phyloP scores from a whole-genome alignment of 805 yeast genomes.

The Jamesozyma lodderae region DNA sequence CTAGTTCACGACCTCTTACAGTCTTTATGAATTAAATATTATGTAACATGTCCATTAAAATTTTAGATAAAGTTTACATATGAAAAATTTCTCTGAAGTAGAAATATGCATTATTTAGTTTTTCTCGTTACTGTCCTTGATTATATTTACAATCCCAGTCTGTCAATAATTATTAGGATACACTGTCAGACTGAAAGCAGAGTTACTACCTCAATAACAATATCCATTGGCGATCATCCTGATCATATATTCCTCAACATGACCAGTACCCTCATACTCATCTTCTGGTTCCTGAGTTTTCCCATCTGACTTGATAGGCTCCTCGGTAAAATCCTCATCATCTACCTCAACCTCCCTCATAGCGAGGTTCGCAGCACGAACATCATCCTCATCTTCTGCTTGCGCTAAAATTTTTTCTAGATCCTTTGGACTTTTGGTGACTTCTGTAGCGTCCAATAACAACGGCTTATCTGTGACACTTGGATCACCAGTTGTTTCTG shows the following conservation, averaged over 20 bases:
- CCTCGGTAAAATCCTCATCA: conserved; percentile 72
- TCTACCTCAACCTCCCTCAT: conserved; percentile 71
- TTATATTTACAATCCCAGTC: no score
- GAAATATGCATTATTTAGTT: no score
- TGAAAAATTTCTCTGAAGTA: no score
- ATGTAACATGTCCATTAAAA: no score
- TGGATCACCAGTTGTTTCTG: conserved; percentile 30
- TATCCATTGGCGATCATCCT: conserved; percentile 78
- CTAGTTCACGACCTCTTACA: no score
- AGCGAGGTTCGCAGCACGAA: conserved; percentile 82
- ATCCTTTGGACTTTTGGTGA: conserved; percentile 31
- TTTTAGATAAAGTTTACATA: no score
- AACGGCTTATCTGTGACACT: conserved; percentile 33
- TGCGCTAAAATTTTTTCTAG: conserved; percentile 65
- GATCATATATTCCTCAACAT: conserved; percentile 95
- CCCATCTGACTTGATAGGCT: conserved; percentile 2
- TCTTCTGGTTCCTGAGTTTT: conserved; percentile 16
- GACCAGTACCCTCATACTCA: conserved; percentile 52
- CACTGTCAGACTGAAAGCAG: no score
- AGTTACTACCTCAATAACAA: conserved; percentile 35
- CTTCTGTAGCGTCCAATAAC: conserved; percentile 26
- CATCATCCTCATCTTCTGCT: conserved; percentile 91
- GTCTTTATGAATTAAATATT: no score
- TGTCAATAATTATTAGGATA: no score
- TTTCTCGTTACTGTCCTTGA: no score